Evolutionary conservation across 441 rosid genomes (phyloP).

Genomic region (Brassica balearica): DNA sequence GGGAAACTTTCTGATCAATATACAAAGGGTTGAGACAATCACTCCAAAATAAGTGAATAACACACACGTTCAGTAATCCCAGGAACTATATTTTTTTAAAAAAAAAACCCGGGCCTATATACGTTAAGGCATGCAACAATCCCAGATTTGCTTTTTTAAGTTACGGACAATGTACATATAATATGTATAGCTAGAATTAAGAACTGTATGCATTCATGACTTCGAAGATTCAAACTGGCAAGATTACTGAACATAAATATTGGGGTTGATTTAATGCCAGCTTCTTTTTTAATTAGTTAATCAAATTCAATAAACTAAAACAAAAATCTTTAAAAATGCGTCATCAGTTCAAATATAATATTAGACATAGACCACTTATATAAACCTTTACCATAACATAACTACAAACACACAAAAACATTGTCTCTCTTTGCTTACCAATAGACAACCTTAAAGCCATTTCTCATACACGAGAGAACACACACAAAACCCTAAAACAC

Average conservation of each 20-base stretch:
- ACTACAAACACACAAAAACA: slow-evolving; percentile 34
- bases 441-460: slow-evolving; percentile 32
- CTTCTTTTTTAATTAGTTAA: slow-evolving; percentile 30
- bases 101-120: background rate
- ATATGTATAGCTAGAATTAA: slow-evolving; percentile 10
- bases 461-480: slow-evolving; percentile 29
- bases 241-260: slow-evolving; percentile 17
- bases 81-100: background rate
- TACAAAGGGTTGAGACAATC: slow-evolving; percentile 13
- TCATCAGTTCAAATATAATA: slow-evolving; percentile 40
- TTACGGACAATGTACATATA: slow-evolving; percentile 8
- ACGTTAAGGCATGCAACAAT: slow-evolving; percentile 19
- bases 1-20: background rate
- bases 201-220: slow-evolving; percentile 26
- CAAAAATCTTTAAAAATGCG: slow-evolving; percentile 26
- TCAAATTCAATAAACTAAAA: slow-evolving; percentile 12
- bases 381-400: slow-evolving; percentile 43
- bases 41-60: slow-evolving; percentile 13
- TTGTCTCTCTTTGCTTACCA: slow-evolving; percentile 43
- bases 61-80: slow-evolving; percentile 19
- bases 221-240: slow-evolving; percentile 26
- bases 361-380: slow-evolving; percentile 37
- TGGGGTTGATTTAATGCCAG: slow-evolving; percentile 35
- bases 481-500: slow-evolving; percentile 21
- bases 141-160: background rate